Base-by-base conservation (phyloP, 768 basidiomycete species). In the Boletus vermiculosoides region DNA sequence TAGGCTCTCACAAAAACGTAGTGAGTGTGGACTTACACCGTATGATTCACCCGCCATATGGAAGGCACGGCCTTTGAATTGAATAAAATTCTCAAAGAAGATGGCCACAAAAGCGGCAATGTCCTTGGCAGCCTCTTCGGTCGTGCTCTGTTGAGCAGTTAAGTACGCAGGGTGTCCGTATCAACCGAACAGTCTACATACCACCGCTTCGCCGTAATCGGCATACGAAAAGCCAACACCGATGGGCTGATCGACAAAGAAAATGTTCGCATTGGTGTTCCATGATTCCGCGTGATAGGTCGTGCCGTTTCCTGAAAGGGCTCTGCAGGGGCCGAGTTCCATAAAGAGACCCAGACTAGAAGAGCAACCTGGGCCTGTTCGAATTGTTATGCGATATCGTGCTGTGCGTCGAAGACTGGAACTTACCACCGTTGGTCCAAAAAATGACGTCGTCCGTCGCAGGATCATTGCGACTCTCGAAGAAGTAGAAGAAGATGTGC, bases 401-500 rank as follows among this genome's bases (percentile, higher is more conserved):
- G 20, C 4, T 13, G 6, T 41, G 10, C 5, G 13, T 41, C 45
- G 13, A n/a, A 25, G 34, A 28, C 39, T 71, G 1, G 73, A 74
- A 60, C 80, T 73, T 47, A 52, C 87, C 87, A 60, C 81, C 81
- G 55, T 78, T 78, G n/a, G 77, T 79, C 78, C 78, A 78, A 63
- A 85, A 81, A 11, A 85, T 82, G 9, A 86, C 80, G 60, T 85
- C 68, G 77, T 84, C 83, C 62, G 73, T 77, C 16, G 74, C 78
- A 30, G 85, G 85, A 61, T 82, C 73, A 47, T 76, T 76, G 58
- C 88, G 73, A 59, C 83, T 85, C 71, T 89, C 86, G 68, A 89
- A 90, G 72, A 89, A 89, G 70, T 87, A 87, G 74, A 89, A 88
- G 70, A 85, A 86, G 40, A 86, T 52, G 59, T 86, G 85, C 53